Evolutionary conservation across 2,329 filamentous ascomycete species (phyloP).

Genomic region (Colletotrichum karsti): DNA sequence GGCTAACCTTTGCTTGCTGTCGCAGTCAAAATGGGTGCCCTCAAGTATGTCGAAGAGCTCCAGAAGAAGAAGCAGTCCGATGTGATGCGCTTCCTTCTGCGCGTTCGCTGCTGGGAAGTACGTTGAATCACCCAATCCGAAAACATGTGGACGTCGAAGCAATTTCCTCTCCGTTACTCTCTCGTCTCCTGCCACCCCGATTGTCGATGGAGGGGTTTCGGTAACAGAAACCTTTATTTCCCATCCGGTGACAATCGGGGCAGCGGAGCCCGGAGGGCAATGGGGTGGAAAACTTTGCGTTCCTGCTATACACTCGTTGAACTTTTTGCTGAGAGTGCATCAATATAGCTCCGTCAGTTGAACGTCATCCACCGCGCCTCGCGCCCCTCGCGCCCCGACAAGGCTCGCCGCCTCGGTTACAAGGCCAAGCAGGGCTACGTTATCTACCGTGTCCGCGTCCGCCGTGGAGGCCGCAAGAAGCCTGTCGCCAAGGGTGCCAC

Average conservation of each 20-base stretch:
- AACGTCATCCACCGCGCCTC: conserved; percentile 99
- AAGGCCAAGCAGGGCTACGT: conserved; percentile 99
- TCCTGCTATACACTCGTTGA: conserved; percentile 99
- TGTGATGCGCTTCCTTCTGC: conserved; percentile 99
- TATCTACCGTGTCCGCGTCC: conserved; percentile 98
- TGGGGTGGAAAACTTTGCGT: conserved; percentile 44
- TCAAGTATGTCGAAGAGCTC: conserved; percentile 99
- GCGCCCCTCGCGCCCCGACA: conserved; percentile 97
- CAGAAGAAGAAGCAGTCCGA: conserved; percentile 99
- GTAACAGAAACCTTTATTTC: neutral
- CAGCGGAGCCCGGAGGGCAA: conserved; percentile 6
- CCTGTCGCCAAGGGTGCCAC: conserved; percentile 98
- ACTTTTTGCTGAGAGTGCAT: conserved; percentile 99
- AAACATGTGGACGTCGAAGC: conserved; percentile 41
- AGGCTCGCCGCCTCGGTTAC: conserved; percentile 99
- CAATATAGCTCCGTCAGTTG: conserved; percentile 99
- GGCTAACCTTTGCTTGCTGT: conserved; percentile 32
- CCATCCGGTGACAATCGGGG: neutral
- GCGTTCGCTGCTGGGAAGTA: conserved; percentile 99
- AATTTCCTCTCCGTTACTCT: conserved; percentile 29
- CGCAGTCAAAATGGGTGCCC: conserved; percentile 91
- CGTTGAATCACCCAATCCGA: conserved; percentile 58
- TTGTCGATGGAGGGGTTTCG: neutral
- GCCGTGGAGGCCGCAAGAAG: conserved; percentile 98
- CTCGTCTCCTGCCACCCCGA: neutral